Base-by-base conservation (phyloP, 2,329 filamentous ascomycete genomes). In the Trichoderma lentiforme region DNA sequence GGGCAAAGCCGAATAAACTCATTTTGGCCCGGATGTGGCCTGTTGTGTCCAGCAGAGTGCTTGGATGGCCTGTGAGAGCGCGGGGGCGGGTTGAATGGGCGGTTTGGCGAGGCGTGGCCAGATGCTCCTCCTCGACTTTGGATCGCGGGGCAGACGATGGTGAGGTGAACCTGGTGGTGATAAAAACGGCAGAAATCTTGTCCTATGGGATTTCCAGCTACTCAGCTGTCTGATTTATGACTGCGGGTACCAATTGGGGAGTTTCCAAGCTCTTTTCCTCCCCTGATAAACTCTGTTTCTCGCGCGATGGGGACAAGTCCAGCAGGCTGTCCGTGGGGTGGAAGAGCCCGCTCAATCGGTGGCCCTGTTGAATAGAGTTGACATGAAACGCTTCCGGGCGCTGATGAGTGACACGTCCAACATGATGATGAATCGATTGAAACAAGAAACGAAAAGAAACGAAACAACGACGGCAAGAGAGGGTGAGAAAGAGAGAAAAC, bases 1-100 rank as follows among this genome's bases (percentile, higher is more conserved):
- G 57, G 58, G 26, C 32, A 58, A 57, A 43, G 56, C 43, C 56
- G 64, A 30, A 68, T 43, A 43, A 26, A 32, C 32, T 72, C 63
- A 68, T 72, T 72, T 72, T 71, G 63, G 63, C 21, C 8, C 24
- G 56, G 39, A 69, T 60, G 34, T 34, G 66, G 66, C 15, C 36
- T 34, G 14, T 36, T 36, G 30, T 28, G 26, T 28, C n/a, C 57
- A 60, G 36, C 28, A n/a, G 11, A 51, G 6, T 26, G 43, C 57
- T 69, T n/a, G 26, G 15, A 34, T 26, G 30, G 8, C n/a, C 28
- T 18, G 26, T 34, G 39, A 36, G 8, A 61, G 66, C 56, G 56
- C 28, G 8, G 66, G 47, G 28, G 57, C 28, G 47, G 28, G n/a
- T 12, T n/a, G n/a, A n/a, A 34, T 34, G 36, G 56, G 56, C 66